Evolutionary conservation across 2,329 filamentous ascomycete species (phyloP), one percentile per base, ranked within the genome.

Genomic region (Cucurbitaria berberidis): DNA sequence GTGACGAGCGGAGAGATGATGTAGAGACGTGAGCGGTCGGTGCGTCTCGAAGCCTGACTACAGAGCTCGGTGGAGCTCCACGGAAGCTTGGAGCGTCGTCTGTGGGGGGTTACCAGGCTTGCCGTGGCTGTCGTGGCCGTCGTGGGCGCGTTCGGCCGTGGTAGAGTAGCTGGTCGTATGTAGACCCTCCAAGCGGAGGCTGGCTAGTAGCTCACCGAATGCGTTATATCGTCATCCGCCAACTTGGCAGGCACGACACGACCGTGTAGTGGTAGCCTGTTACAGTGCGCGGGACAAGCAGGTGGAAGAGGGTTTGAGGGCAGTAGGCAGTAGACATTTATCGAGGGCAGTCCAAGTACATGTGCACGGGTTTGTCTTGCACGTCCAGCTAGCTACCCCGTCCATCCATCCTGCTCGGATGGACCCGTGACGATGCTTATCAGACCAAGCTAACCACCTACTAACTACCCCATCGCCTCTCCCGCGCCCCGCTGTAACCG

Each of bases 241-340:
- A 56, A 64, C 59, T 57, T 59, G 63, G 62, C 64, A 64, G 55
- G 53, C 63, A 53, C 60, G 41, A 59, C 43, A n/a, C n/a, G n/a
- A n/a, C n/a, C n/a, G 53, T 52, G 44, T 43, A 48, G 43, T 47
- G 40, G 48, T 54, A 49, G 56, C 49, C 50, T 47, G 32, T 22
- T n/a, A 30, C 26, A 22, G 26, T 16, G 11, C n/a, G n/a, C n/a
- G n/a, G n/a, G n/a, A n/a, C n/a, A n/a, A n/a, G n/a, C n/a, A n/a
- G n/a, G n/a, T n/a, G n/a, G n/a, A n/a, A n/a, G n/a, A n/a, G n/a
- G n/a, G n/a, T n/a, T n/a, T n/a, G n/a, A n/a, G n/a, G n/a, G n/a
- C 21, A 13, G 18, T 5, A n/a, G 21, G 13, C 19, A 24, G 24
- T n/a, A 24, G 36, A 22, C n/a, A 39, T 5, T 11, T 8, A 38